Base-by-base conservation (phyloP, 768 basidiomycete genomes). In the Podaxis sp. region DNA sequence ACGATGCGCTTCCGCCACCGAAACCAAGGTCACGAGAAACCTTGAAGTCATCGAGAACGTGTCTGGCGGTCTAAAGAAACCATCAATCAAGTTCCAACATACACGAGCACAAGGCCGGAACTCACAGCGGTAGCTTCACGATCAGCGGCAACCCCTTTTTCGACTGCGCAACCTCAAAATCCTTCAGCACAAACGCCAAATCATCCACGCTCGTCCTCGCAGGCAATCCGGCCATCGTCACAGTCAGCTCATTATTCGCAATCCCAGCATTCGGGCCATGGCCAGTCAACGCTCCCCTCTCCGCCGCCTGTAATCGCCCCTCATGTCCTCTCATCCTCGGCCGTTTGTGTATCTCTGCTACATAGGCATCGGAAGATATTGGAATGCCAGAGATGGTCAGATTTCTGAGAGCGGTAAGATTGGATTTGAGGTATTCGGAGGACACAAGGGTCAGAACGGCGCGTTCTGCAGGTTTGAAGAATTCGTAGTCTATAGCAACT, bases 1-100 rank as follows among this genome's bases (percentile, higher is more conserved):
- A 57, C 83, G 84, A 67, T 90, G 84, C 1, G 92, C 92, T 68
- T 93, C 89, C 8, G 88, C 79, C 17, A 79, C 74, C 0, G 85
- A 84, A 2, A 74, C 71, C 58, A 89, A 72, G 37, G 83, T 84
- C 28, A 93, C 77, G 10, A 87, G 66, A 66, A 82, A 84, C 52
- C 84, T 82, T 26, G 86, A 80, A 66, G 75, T 77, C 61, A 83
- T 49, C 5, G 80, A 75, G 66, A 83, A 85, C 40, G 73, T 68
- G 22, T 67, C 68, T 20, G 73, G 56, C 33, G 77, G 77, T 52
- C 80, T 80, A 64, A 49, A 48, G 22, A 41, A 63, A 22, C 57
- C 22, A 36, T 62, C 36, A 60, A 24, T 58, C 11, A 11, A 11
- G 33, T 60, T 2, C 30, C 49, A 20, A 50, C 51, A 2, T 15